Conservation (phyloP, 768 basidiomycete genomes). For the Collybia mongolica region DNA sequence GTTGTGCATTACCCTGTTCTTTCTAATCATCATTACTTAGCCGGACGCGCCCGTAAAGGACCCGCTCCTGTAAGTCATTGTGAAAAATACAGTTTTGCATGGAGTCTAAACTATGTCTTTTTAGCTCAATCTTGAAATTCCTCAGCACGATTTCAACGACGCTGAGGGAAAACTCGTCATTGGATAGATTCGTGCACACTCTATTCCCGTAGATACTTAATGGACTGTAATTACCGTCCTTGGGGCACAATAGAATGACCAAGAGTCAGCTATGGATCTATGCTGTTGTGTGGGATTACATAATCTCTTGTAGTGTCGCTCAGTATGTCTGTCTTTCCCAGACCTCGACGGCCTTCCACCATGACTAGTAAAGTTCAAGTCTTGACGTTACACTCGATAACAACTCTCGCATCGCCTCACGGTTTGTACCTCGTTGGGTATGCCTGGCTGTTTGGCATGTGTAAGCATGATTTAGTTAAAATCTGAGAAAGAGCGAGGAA, state of each 20-base stretch:
- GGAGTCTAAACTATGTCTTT: background rate
- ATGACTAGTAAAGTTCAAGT: conserved; percentile 36
- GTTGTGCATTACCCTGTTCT: background rate
- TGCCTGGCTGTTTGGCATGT: conserved; percentile 69
- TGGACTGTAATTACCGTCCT: conserved; percentile 11
- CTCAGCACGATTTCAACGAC: conserved; percentile 85
- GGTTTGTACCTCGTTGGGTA: conserved; percentile 56
- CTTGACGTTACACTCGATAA: conserved; percentile 32
- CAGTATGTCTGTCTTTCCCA: background rate
- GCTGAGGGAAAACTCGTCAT: conserved; percentile 84
- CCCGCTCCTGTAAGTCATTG: conserved; percentile 87
- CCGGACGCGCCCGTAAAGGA: conserved; percentile 93
- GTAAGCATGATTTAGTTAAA: conserved; percentile 35
- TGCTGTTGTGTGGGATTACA: too few relatives aligned
- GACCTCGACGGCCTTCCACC: background rate
- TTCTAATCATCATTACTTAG: conserved; percentile 34
- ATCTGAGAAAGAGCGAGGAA: background rate
- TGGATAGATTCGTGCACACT: conserved; percentile 51
- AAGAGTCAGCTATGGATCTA: background rate
- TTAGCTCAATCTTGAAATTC: conserved; percentile 93
- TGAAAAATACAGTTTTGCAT: background rate
- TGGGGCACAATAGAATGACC: conserved; percentile 5
- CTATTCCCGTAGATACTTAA: conserved; percentile 24
- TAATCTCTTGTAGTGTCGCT: too few relatives aligned
- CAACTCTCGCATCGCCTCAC: conserved; percentile 28